These are phyloP conservation scores for Phialophora chinensis DNA, from an alignment of 2,329 filamentous ascomycete species.

Conservation along the genomic window DNA sequence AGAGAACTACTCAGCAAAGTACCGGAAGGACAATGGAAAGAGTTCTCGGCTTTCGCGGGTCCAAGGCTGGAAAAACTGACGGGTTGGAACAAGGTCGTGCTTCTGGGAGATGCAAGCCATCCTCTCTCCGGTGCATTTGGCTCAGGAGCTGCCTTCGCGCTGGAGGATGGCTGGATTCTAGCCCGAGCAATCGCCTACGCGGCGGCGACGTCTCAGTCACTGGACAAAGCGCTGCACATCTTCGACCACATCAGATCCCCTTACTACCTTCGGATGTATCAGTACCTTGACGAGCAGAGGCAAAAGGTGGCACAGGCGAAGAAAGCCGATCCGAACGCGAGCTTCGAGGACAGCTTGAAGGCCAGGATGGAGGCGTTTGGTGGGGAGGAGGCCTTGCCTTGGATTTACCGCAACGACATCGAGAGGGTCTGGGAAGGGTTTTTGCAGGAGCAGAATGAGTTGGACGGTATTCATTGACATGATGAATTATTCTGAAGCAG, in stretches of 20 bases:
- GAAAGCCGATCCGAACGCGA: conserved; percentile 36
- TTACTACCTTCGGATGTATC: conserved; percentile 51
- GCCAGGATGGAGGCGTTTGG: conserved; percentile 44
- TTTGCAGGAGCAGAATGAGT: not conserved
- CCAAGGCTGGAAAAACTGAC: conserved; percentile 51
- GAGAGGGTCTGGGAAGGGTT: conserved; percentile 44
- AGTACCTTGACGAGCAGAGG: conserved; percentile 42
- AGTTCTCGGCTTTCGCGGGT: conserved; percentile 57
- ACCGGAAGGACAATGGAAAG: conserved; percentile 51
- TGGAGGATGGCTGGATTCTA: conserved; percentile 56
- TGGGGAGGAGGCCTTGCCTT: conserved; percentile 44
- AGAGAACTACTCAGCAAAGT: conserved; percentile 49
- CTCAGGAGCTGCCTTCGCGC: conserved; percentile 54
- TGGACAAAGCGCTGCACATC: conserved; percentile 44
- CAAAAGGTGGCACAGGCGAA: conserved; percentile 32
- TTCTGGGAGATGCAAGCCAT: conserved; percentile 63
- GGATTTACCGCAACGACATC: conserved; percentile 54
- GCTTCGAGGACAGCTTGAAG: conserved; percentile 43
- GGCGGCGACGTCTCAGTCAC: conserved; percentile 31
- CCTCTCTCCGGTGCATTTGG: conserved; percentile 58
- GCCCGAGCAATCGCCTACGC: conserved; percentile 46
- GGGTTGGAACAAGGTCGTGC: conserved; percentile 54
- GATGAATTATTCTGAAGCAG: not conserved
- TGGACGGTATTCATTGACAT: not conserved
- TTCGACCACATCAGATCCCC: conserved; percentile 51